Evolutionary conservation across 2,329 filamentous ascomycete species (phyloP).

Genomic region (Pseudocercospora eumusae): DNA sequence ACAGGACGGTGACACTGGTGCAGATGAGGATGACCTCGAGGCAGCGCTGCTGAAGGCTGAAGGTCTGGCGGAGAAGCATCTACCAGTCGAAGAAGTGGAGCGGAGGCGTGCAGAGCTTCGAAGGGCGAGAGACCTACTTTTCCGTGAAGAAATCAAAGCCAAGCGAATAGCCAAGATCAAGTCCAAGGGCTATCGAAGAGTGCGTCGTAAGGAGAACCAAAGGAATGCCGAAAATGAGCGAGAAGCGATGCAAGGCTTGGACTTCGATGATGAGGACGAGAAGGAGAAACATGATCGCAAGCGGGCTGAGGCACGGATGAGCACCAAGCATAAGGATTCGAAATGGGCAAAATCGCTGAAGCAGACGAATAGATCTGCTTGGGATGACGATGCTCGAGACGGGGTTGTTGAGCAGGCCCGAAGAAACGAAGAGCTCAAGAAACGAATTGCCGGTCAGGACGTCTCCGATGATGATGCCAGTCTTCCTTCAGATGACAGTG

Average conservation of each 20-base stretch:
- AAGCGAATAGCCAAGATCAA: slow-evolving; percentile 99
- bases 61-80: slow-evolving; percentile 68
- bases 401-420: slow-evolving; percentile 79
- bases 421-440: slow-evolving; percentile 77
- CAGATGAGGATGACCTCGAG: slow-evolving; percentile 56
- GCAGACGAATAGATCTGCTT: slow-evolving; percentile 74
- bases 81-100: slow-evolving; percentile 71
- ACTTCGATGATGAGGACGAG: slow-evolving; percentile 63
- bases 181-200: slow-evolving; percentile 88
- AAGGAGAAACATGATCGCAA: slow-evolving; percentile 68
- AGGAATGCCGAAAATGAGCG: slow-evolving; percentile 59
- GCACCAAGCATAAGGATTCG: slow-evolving; percentile 80
- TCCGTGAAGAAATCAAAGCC: slow-evolving; percentile 81
- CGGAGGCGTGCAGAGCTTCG: slow-evolving; percentile 73
- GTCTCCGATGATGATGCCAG: slow-evolving; percentile 53
- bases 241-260: slow-evolving; percentile 57
- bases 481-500: slow-evolving; percentile 56
- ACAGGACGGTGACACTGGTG: slow-evolving; percentile 45
- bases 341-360: slow-evolving; percentile 89
- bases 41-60: slow-evolving; percentile 69
- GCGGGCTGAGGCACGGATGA: slow-evolving; percentile 81
- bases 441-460: slow-evolving; percentile 73
- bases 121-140: slow-evolving; percentile 78
- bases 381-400: slow-evolving; percentile 83
- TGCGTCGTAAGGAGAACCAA: slow-evolving; percentile 79